A percentile compares a stretch with the other conserved stretches of the same genome.
Conservation (phyloP, 2,329 filamentous ascomycete genomes). For the Colletotrichum limetticola region DNA sequence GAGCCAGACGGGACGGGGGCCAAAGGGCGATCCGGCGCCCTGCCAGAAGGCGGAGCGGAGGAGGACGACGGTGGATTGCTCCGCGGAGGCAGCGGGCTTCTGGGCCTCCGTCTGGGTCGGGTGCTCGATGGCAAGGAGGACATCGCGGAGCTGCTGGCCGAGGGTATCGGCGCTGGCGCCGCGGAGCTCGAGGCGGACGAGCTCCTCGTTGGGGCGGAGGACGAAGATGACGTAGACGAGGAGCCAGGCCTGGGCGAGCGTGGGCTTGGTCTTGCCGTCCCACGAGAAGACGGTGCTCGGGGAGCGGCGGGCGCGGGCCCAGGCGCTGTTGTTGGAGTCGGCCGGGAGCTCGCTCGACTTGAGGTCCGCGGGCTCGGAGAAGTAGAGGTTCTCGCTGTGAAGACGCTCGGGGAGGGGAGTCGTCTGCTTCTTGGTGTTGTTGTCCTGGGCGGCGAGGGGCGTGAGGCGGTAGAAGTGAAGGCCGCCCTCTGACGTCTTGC, state of each 20-base stretch:
- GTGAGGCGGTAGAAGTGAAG: conserved; percentile 49
- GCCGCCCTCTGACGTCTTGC: conserved; percentile 34
- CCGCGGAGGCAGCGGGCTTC: conserved; percentile 41
- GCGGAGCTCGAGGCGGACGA: conserved; percentile 57
- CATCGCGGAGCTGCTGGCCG: conserved; percentile 54
- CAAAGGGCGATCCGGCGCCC: conserved; percentile 74
- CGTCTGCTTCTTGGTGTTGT: conserved; percentile 38
- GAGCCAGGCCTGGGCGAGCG: conserved; percentile 63
- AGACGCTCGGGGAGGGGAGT: conserved; percentile 46
- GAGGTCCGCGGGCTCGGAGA: conserved; percentile 57
- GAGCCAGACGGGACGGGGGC: conserved; percentile 71
- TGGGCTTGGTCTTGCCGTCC: conserved; percentile 53
- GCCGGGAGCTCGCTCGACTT: conserved; percentile 61
- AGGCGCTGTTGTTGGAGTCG: conserved; percentile 64
- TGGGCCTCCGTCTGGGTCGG: conserved; percentile 48
- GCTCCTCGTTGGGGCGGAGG: conserved; percentile 58
- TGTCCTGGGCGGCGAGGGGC: conserved; percentile 39
- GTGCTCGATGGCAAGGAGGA: conserved; percentile 61
- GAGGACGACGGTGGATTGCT: conserved; percentile 51
- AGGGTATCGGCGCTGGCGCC: conserved; percentile 50
- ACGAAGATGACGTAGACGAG: conserved; percentile 64
- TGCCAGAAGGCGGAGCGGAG: conserved; percentile 74
- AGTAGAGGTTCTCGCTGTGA: conserved; percentile 51
- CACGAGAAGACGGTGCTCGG: conserved; percentile 58
- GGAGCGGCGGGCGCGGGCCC: conserved; percentile 66